phyloP scores from a whole-genome alignment of 2,329 filamentous ascomycete species.

The Penicillium italicum region DNA sequence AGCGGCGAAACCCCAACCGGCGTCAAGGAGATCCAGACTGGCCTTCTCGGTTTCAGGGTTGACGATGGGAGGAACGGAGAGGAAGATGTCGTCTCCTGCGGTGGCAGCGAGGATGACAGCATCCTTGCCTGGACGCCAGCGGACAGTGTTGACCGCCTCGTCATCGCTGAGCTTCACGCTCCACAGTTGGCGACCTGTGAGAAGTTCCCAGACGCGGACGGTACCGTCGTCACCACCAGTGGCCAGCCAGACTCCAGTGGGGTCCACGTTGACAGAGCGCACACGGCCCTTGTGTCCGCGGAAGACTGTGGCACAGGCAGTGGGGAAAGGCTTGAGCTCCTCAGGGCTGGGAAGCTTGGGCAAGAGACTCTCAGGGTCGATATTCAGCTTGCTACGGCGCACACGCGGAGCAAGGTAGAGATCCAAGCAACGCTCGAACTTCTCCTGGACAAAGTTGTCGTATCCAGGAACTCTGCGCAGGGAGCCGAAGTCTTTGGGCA shows the following conservation, averaged over 20 bases:
- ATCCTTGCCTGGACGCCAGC: constrained; percentile 84
- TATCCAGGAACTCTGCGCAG: constrained; percentile 91
- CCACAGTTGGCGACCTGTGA: constrained; percentile 85
- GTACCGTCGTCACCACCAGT: constrained; percentile 94
- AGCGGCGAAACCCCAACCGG: constrained; percentile 90
- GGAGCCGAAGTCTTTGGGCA: constrained; percentile 77
- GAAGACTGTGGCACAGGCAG: constrained; percentile 81
- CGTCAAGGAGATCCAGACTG: constrained; percentile 74
- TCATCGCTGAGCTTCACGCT: constrained; percentile 71
- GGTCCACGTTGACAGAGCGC: constrained; percentile 78
- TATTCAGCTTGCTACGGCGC: constrained; percentile 90
- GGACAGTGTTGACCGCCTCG: constrained; percentile 77
- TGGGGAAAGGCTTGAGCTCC: constrained; percentile 92
- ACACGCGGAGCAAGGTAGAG: constrained; percentile 91
- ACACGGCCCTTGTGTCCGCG: constrained; percentile 85
- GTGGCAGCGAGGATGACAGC: constrained; percentile 78
- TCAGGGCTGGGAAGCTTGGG: constrained; percentile 91
- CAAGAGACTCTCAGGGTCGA: constrained; percentile 87
- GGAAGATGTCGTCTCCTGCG: constrained; percentile 77
- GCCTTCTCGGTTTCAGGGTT: constrained; percentile 69
- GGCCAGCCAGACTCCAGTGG: constrained; percentile 78
- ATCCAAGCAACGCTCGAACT: constrained; percentile 92
- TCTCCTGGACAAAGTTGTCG: constrained; percentile 84
- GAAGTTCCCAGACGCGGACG: constrained; percentile 82
- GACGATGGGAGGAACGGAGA: constrained; percentile 71